phyloP scores from a whole-genome alignment of 73 alveolate species.

The Tetrahymena thermophila region DNA sequence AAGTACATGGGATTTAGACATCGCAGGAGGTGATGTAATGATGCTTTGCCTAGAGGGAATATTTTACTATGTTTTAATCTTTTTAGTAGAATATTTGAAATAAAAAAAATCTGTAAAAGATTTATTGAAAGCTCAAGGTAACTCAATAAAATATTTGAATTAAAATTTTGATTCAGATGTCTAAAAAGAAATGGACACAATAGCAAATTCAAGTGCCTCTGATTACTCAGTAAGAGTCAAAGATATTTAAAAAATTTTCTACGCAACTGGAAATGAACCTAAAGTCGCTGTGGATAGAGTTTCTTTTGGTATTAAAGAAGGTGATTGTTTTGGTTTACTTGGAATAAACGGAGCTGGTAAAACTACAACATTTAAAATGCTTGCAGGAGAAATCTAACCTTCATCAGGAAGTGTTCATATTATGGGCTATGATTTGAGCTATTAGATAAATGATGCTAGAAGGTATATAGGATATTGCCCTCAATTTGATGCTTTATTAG shows the following conservation, averaged over 20 bases:
- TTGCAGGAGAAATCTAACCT: conserved; percentile 88
- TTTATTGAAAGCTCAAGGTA: conserved; percentile 1
- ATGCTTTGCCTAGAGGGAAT: conserved; percentile 15
- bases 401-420: conserved; percentile 79
- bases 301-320: conserved; percentile 85
- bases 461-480: conserved; percentile 96
- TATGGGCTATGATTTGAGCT: conserved; percentile 72
- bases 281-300: conserved; percentile 87
- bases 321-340: conserved; percentile 95
- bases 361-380: conserved; percentile 92
- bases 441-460: conserved; percentile 75
- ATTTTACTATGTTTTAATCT: conserved; percentile 7
- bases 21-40: conserved; percentile 45
- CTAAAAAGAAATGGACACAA: conserved; percentile 24
- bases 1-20: conserved; percentile 35
- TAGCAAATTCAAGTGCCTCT: conserved; percentile 20
- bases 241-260: conserved; percentile 51
- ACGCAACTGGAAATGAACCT: conserved; percentile 11
- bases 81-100: conserved; percentile 37
- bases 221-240: conserved; percentile 51
- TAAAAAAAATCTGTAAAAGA: conserved; percentile 26
- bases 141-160: neutral
- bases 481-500: conserved; percentile 92
- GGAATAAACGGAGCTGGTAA: conserved; percentile 99
- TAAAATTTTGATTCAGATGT: conserved; percentile 44